Evolutionary conservation across 148 eudicot species (phyloP), one percentile per base, ranked within the genome.

Genomic region (Polygonum aviculare): DNA sequence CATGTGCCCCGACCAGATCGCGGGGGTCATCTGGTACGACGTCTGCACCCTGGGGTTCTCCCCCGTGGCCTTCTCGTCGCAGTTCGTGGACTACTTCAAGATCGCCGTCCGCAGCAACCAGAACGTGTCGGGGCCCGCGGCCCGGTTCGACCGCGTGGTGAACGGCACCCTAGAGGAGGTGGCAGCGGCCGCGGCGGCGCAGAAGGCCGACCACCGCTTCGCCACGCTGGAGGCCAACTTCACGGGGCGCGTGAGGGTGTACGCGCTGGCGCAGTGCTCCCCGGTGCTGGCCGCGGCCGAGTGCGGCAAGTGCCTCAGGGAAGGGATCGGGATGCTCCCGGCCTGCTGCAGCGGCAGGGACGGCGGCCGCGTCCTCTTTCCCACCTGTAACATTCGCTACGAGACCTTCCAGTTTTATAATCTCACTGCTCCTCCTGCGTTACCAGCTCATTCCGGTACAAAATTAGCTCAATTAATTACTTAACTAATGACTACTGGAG

Each of bases 371-470:
- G 65, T 81, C 5, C 5, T 78, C 6, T 9, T 39, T 15, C 81
- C 80, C 5, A 84, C 82, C 12, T 84, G 86, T 74, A 49, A 1
- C 33, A 21, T 84, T 12, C 44, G 82, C 15, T 84, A 78, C 69
- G 82, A 81, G 73, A 21, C 6, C 15, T 19, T 35, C 35, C 44
- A 9, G 35, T 75, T 81, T 45, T 81, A 71, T 12, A 16, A 48
- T 52, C 21, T 63, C 33, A 40, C 14, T 22, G 67, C 14, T 1
- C 14, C 15, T 12, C 21, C 59, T 16, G 19, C 74, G 4, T 18
- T 74, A 44, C 71, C 82, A 21, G 31, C 31, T 26, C 31, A 26
- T 26, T 0, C 31, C 31, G 31, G 31, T 26, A 26, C 31, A 26
- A 26, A 26, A 26, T 26, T 26, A 26, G 31, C 31, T 47, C 12